A percentile compares a stretch with the other conserved stretches of the same genome.
These are phyloP conservation scores for Gossypium mustelinum DNA, from an alignment of 345 rosid species.

Conservation along the genomic window DNA sequence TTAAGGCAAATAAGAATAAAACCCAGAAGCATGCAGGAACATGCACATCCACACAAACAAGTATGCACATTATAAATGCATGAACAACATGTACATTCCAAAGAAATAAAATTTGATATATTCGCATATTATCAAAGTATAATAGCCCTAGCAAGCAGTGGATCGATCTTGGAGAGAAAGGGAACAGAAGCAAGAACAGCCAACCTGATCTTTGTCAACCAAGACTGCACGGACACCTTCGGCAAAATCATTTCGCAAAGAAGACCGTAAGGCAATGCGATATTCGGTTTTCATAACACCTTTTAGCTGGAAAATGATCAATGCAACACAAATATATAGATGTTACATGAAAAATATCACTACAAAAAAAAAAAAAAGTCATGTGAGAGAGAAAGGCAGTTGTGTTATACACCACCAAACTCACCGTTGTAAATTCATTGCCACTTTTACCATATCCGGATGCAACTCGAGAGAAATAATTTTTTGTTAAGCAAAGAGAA, in stretches of 20 bases:
- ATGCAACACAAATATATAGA: neutral
- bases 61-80: too few relatives aligned
- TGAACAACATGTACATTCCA: neutral
- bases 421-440: conserved; percentile 56
- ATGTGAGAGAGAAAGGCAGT: neutral
- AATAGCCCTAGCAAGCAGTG: neutral
- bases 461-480: conserved; percentile 70
- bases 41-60: neutral
- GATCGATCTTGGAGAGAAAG: neutral
- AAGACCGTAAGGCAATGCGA: conserved; percentile 73
- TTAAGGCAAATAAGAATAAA: neutral
- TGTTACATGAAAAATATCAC: neutral
- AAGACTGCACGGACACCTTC: conserved; percentile 96
- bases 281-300: conserved; percentile 90
- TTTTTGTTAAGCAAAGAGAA: conserved; percentile 75
- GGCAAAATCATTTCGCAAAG: conserved; percentile 60
- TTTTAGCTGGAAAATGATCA: conserved; percentile 42
- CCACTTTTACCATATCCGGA: conserved; percentile 53
- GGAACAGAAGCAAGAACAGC: conserved; percentile 17
- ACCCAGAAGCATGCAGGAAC: neutral
- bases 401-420: conserved; percentile 19
- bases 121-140: neutral
- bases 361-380: neutral
- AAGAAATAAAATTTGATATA: neutral
- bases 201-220: conserved; percentile 93